Conservation (phyloP, 2,329 filamentous ascomycete species). For the Fusarium xyrophilum region DNA sequence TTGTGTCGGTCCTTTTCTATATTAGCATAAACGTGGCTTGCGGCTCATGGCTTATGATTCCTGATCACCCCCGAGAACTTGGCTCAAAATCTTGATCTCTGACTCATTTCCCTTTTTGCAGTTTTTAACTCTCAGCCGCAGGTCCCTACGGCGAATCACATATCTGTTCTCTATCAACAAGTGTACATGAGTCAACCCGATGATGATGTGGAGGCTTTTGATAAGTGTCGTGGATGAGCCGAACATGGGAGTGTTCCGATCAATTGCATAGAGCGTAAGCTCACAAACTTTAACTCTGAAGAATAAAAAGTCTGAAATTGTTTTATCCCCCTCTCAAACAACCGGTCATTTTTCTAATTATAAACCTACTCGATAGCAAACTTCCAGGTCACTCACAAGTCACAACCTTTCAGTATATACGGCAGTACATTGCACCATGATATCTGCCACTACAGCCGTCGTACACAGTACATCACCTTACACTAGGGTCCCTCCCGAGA, state of each 20-base stretch:
- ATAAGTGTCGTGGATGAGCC: not conserved
- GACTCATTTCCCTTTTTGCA: not conserved
- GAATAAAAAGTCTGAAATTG: not conserved
- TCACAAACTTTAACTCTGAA: too few relatives aligned
- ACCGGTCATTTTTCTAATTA: not conserved
- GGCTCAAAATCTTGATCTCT: not conserved
- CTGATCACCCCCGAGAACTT: not conserved
- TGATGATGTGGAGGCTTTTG: too few relatives aligned
- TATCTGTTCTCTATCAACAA: fast-evolving
- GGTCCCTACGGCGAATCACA: not conserved
- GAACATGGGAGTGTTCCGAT: not conserved
- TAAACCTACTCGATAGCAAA: too few relatives aligned
- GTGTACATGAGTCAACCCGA: not conserved
- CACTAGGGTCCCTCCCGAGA: not conserved
- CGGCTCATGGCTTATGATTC: not conserved
- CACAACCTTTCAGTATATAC: too few relatives aligned
- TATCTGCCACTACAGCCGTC: not conserved
- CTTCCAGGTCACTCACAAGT: too few relatives aligned
- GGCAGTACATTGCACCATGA: not conserved
- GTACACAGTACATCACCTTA: fast-evolving
- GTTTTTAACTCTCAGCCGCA: not conserved
- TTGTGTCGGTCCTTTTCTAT: not conserved
- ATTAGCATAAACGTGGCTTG: not conserved
- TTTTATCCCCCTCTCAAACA: not conserved
- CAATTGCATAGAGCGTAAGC: not conserved